phyloP scores from a whole-genome alignment of 2,329 filamentous ascomycete genomes.

The Periconia sp. region DNA sequence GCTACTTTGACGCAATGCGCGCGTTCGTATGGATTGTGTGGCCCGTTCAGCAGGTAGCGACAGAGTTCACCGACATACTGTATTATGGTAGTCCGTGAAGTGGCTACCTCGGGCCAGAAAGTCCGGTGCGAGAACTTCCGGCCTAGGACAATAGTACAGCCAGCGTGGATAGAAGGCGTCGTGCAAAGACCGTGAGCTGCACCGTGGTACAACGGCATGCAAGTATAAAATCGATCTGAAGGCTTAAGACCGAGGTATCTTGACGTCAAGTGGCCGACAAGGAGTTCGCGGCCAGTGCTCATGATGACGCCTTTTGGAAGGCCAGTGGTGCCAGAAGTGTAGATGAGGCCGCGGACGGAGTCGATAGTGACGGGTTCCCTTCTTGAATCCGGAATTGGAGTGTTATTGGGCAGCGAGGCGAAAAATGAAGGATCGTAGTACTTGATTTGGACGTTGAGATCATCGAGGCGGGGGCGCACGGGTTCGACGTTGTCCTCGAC shows the following conservation, averaged over 20 bases:
- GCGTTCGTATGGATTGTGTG: slow-evolving; percentile 37
- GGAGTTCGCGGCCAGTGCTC: slow-evolving; percentile 35
- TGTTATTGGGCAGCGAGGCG: slow-evolving; percentile 25
- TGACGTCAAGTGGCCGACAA: slow-evolving; percentile 25
- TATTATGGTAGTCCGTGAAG: slow-evolving; percentile 36
- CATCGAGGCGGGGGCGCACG: slow-evolving; percentile 28
- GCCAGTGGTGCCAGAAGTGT: slow-evolving; percentile 46
- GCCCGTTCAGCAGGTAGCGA: slow-evolving; percentile 43
- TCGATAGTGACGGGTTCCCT: slow-evolving; percentile 29
- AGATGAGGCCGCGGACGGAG: slow-evolving; percentile 37
- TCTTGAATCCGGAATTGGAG: slow-evolving; percentile 30
- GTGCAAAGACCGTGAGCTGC: slow-evolving; percentile 40
- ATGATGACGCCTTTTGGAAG: slow-evolving; percentile 42
- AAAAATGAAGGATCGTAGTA: slow-evolving; percentile 39
- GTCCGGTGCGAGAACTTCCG: slow-evolving; percentile 43
- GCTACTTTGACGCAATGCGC: slow-evolving; percentile 41
- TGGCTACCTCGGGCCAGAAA: slow-evolving; percentile 46
- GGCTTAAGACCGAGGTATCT: slow-evolving; percentile 37
- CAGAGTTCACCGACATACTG: slow-evolving; percentile 49
- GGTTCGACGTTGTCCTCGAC: slow-evolving; percentile 56
- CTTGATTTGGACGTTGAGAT: slow-evolving; percentile 28
- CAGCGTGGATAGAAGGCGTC: slow-evolving; percentile 37
- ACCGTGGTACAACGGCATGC: slow-evolving; percentile 47
- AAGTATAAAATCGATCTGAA: slow-evolving; percentile 40
- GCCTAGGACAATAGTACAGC: slow-evolving; percentile 36